Percentiles rank a stretch among this genome's conserved stretches.
Evolutionary conservation across 2,329 filamentous ascomycete genomes (phyloP).

Genomic region (Mycosphaerella sp.): DNA sequence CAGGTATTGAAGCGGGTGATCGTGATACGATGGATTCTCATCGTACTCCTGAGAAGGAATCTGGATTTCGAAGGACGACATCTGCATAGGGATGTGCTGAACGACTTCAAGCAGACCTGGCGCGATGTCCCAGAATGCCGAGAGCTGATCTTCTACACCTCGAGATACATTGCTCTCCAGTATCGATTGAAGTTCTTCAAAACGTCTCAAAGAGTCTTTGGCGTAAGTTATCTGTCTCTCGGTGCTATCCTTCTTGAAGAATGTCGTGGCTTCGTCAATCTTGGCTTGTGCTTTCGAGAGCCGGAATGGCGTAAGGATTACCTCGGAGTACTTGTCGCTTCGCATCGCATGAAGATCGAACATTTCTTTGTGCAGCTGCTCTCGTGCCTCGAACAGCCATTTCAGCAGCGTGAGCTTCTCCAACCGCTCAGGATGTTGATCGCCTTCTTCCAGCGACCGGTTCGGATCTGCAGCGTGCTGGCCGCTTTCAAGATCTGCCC

Average conservation of each 20-base stretch:
- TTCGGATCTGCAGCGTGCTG: conserved; percentile 65
- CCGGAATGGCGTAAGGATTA: conserved; percentile 76
- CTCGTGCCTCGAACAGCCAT: conserved; percentile 94
- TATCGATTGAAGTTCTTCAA: conserved; percentile 68
- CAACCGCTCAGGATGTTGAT: conserved; percentile 86
- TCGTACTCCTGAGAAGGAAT: conserved; percentile 74
- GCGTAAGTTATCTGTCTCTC: conserved; percentile 67
- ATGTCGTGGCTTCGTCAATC: conserved; percentile 67
- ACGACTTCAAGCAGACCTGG: conserved; percentile 72
- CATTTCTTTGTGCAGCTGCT: conserved; percentile 74
- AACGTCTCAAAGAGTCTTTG: conserved; percentile 64
- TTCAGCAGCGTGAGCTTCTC: conserved; percentile 93
- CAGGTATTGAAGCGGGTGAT: conserved; percentile 83
- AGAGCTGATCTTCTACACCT: conserved; percentile 85
- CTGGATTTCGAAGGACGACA: conserved; percentile 60
- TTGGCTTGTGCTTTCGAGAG: conserved; percentile 70
- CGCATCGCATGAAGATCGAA: conserved; percentile 80
- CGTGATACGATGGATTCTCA: conserved; percentile 76
- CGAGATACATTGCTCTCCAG: conserved; percentile 79
- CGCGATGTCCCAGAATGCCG: conserved; percentile 96
- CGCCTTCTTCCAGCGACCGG: conserved; percentile 86
- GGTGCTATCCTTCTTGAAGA: conserved; percentile 70
- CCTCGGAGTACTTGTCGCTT: conserved; percentile 72
- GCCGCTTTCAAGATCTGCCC: conserved; percentile 65
- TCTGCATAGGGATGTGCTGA: conserved; percentile 63